These are phyloP conservation scores for Exobasidium cylindrosporum DNA, from an alignment of 1,284 basidiomycete genomes.

Conservation along the genomic window DNA sequence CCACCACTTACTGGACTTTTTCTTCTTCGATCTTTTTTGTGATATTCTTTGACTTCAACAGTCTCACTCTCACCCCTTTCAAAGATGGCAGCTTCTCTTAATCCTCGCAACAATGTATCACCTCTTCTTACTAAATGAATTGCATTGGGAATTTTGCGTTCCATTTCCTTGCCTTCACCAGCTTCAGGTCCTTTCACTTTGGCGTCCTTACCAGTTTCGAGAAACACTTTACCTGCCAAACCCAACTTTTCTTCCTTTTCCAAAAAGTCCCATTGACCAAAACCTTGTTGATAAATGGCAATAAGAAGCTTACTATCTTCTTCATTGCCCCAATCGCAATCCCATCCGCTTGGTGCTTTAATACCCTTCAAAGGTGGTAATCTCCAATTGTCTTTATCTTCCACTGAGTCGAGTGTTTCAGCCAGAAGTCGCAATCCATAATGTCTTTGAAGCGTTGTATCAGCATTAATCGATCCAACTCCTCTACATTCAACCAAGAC, in stretches of 20 bases:
- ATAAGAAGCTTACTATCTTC: conserved; percentile 93
- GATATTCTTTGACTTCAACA: background rate
- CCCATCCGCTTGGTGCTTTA: conserved; percentile 91
- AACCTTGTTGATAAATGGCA: conserved; percentile 88
- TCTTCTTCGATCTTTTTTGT: conserved; percentile 7
- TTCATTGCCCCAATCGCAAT: conserved; percentile 84
- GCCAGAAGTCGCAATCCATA: conserved; percentile 86
- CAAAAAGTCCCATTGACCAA: conserved; percentile 96
- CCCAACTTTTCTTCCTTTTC: conserved; percentile 79
- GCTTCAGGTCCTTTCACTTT: conserved; percentile 58
- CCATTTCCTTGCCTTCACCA: conserved; percentile 56
- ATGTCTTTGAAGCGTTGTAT: conserved; percentile 86
- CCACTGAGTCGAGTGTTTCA: conserved; percentile 61
- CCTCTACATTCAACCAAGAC: conserved; percentile 85
- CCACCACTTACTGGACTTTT: background rate
- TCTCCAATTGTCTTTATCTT: conserved; percentile 70
- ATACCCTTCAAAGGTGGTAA: conserved; percentile 75
- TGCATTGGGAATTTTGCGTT: conserved; percentile 41
- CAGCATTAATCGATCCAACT: conserved; percentile 92
- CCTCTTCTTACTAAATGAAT: conserved; percentile 93
- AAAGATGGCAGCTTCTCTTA: conserved; percentile 15
- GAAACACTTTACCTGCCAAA: conserved; percentile 89
- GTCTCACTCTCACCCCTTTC: conserved; percentile 14
- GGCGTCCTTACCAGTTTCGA: conserved; percentile 71
- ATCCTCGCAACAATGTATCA: conserved; percentile 78